Conservation (phyloP, 2,329 filamentous ascomycete genomes). For the Pseudogymnoascus sp. region DNA sequence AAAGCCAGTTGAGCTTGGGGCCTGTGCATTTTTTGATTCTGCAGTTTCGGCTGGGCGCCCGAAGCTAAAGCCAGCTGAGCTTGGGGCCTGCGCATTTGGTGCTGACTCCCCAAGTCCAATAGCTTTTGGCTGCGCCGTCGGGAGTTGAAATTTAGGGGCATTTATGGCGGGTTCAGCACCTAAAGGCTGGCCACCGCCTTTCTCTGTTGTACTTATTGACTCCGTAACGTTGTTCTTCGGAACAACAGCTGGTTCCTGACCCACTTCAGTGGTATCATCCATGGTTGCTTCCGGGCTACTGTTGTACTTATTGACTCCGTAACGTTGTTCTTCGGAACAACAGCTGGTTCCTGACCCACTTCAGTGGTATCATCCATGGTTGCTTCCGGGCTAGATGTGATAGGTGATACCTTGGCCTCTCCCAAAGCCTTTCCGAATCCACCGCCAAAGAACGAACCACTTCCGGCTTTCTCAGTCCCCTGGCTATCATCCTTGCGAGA, state of each 20-base stretch:
- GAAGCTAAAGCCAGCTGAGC: neutral
- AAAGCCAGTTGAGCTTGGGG: neutral
- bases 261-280: slow-evolving; percentile 23
- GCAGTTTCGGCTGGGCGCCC: neutral
- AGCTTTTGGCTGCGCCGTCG: neutral
- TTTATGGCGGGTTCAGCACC: neutral
- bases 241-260: neutral
- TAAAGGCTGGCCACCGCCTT: neutral
- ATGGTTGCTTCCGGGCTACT: slow-evolving; percentile 43
- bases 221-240: neutral
- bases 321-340: neutral
- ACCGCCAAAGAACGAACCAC: slow-evolving; percentile 51
- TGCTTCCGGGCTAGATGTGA: slow-evolving; percentile 34
- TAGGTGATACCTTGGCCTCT: slow-evolving; percentile 34
- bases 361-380: slow-evolving; percentile 37
- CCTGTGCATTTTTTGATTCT: neutral
- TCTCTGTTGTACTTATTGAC: neutral
- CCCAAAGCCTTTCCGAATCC: slow-evolving; percentile 54
- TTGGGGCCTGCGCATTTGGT: neutral
- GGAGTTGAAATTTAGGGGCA: slow-evolving; percentile 25
- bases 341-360: neutral
- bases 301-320: neutral
- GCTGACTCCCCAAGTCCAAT: neutral
- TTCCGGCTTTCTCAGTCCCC: slow-evolving; percentile 31
- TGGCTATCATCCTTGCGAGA: slow-evolving; percentile 55